phyloP scores from a whole-genome alignment of 2,329 filamentous ascomycete species.

The Apiospora sp. region DNA sequence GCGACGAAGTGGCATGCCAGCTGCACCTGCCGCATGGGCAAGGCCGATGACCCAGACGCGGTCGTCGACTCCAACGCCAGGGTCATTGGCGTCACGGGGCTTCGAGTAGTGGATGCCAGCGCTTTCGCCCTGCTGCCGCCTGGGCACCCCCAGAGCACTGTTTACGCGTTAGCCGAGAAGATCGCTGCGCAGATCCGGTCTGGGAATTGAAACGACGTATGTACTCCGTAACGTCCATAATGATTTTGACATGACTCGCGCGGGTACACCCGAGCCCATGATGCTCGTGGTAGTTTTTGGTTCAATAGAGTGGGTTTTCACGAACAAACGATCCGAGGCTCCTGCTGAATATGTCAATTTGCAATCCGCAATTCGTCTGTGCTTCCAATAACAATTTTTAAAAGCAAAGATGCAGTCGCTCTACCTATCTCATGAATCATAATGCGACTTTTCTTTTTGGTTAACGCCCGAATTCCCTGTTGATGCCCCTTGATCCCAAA shows the following conservation, averaged over 20 bases:
- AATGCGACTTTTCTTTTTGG: neutral
- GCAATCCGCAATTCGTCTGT: neutral
- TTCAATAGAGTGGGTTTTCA: neutral
- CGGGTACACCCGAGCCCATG: neutral
- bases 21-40: conserved; percentile 33
- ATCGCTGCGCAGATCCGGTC: conserved; percentile 13
- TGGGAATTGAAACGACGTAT: neutral
- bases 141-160: conserved; percentile 28
- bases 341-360: neutral
- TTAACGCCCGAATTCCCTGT: neutral
- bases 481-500: neutral
- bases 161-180: conserved; percentile 28
- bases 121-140: conserved; percentile 28
- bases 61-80: conserved; percentile 31
- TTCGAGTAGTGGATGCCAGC: conserved; percentile 30
- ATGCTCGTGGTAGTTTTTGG: neutral
- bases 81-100: conserved; percentile 32
- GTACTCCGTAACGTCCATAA: neutral
- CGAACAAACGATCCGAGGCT: neutral
- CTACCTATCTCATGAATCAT: neutral
- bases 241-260: neutral
- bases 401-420: neutral
- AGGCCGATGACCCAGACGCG: conserved; percentile 27
- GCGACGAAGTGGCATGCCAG: conserved; percentile 28
- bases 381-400: neutral